Evolutionary conservation across 2,329 filamentous ascomycete genomes (phyloP).

Genomic region (Botrytis byssoidea): DNA sequence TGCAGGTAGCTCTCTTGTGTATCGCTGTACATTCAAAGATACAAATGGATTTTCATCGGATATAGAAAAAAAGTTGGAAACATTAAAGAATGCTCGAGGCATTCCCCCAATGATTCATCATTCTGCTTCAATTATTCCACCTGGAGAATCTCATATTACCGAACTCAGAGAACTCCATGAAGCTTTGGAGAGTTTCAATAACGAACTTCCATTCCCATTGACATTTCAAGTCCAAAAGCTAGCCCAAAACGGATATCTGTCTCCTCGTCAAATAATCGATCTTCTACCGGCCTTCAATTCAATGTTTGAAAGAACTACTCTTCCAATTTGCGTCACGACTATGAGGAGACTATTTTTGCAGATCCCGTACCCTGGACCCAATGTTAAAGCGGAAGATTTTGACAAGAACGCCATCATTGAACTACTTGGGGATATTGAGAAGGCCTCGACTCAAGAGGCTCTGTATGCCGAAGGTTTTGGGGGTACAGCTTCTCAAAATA

Average conservation of each 20-base stretch:
- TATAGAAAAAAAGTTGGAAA: constrained; percentile 33
- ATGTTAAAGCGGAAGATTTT: constrained; percentile 46
- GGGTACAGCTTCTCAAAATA: constrained; percentile 30
- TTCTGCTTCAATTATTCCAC: constrained; percentile 22
- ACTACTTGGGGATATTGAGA: constrained; percentile 45
- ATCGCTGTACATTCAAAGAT: constrained; percentile 43
- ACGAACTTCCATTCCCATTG: constrained; percentile 50
- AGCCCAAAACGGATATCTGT: constrained; percentile 60
- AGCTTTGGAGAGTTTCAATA: constrained; percentile 30
- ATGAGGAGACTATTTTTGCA: constrained; percentile 52
- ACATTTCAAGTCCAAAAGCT: constrained; percentile 64
- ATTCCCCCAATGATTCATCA: constrained; percentile 38
- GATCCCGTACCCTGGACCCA: constrained; percentile 55
- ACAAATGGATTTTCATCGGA: constrained; percentile 28
- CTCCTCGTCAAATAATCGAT: constrained; percentile 50
- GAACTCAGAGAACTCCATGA: constrained; percentile 28
- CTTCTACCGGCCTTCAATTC: constrained; percentile 46
- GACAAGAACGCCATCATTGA: constrained; percentile 44
- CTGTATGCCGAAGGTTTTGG: constrained; percentile 30
- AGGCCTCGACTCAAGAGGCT: constrained; percentile 32
- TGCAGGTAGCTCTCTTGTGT: constrained; percentile 50
- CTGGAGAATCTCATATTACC: constrained; percentile 23
- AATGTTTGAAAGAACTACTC: constrained; percentile 32
- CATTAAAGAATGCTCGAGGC: constrained; percentile 35
- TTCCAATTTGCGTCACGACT: constrained; percentile 51